Conservation (phyloP, 2,329 filamentous ascomycete genomes). For the Penicillium capsulatum region DNA sequence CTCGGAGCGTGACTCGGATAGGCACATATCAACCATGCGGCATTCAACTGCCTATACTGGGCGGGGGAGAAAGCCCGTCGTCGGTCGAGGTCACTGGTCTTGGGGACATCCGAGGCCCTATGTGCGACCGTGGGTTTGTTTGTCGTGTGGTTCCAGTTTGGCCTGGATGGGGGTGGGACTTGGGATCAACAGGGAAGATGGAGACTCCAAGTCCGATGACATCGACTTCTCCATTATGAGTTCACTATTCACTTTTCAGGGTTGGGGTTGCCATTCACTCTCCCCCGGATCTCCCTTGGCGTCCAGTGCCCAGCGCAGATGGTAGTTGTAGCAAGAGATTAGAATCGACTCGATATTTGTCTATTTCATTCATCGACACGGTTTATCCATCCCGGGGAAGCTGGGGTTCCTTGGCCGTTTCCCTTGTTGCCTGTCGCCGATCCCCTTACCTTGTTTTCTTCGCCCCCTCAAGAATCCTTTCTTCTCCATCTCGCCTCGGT, state of each 20-base stretch:
- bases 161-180: conserved; percentile 5
- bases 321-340: too few species aligned
- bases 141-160: conserved; percentile 9
- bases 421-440: conserved; percentile 2
- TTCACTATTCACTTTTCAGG: too few species aligned
- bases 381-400: neutral
- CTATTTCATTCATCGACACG: neutral
- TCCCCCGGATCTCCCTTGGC: conserved; percentile 19
- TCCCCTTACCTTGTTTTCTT: conserved; percentile 5
- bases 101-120: neutral
- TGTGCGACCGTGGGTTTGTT: conserved; percentile 10
- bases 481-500: neutral
- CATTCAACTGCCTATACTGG: neutral
- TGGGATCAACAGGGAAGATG: neutral
- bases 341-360: conserved; percentile 1
- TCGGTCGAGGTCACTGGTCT: neutral
- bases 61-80: conserved; percentile 1
- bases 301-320: too few species aligned
- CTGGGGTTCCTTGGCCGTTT: too few species aligned
- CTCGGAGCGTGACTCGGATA: conserved; percentile 1
- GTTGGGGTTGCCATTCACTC: too few species aligned
- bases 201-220: neutral
- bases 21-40: neutral
- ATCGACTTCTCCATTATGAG: neutral
- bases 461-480: conserved; percentile 2